Evolutionary conservation across 495 filamentous ascomycete species (phyloP).

Genomic region (Penicillium parvum): DNA sequence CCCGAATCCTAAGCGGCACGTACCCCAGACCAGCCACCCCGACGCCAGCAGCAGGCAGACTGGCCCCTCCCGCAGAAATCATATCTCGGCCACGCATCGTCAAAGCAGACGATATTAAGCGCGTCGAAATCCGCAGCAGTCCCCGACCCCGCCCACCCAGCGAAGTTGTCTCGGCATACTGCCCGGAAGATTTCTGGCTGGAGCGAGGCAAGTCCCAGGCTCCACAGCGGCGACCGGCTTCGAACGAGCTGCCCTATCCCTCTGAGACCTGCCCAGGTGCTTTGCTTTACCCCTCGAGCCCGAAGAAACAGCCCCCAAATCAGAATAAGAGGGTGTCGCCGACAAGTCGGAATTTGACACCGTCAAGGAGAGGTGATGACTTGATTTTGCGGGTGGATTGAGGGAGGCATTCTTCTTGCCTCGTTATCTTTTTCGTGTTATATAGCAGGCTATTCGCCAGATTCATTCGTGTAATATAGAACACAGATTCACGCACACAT

Average conservation of each 20-base stretch:
- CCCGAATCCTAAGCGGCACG: not conserved
- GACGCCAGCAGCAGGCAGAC: constrained; percentile 2
- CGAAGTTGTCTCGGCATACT: constrained; percentile 26
- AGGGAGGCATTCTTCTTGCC: not conserved
- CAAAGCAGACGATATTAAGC: constrained; percentile 34
- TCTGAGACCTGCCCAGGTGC: constrained; percentile 13
- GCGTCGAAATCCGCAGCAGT: constrained; percentile 31
- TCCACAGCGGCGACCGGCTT: not conserved
- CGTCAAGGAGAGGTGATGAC: constrained; percentile 32
- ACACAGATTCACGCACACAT: too few species aligned
- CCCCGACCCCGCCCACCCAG: constrained; percentile 25
- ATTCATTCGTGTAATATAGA: not conserved
- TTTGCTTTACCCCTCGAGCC: constrained; percentile 20
- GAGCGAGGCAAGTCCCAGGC: constrained; percentile 17
- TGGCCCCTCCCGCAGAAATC: constrained; percentile 24
- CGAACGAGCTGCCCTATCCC: constrained; percentile 19
- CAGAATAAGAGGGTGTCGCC: constrained; percentile 20
- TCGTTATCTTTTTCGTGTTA: not conserved
- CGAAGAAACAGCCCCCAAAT: constrained; percentile 10
- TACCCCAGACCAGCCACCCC: not conserved
- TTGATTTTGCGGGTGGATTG: constrained; percentile 38
- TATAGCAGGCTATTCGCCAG: constrained; percentile 1
- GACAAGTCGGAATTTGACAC: constrained; percentile 35
- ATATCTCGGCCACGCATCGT: constrained; percentile 34
- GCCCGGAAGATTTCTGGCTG: constrained; percentile 33